phyloP scores from a whole-genome alignment of 805 yeast genomes.

The Ogataea trehaloabstinens region DNA sequence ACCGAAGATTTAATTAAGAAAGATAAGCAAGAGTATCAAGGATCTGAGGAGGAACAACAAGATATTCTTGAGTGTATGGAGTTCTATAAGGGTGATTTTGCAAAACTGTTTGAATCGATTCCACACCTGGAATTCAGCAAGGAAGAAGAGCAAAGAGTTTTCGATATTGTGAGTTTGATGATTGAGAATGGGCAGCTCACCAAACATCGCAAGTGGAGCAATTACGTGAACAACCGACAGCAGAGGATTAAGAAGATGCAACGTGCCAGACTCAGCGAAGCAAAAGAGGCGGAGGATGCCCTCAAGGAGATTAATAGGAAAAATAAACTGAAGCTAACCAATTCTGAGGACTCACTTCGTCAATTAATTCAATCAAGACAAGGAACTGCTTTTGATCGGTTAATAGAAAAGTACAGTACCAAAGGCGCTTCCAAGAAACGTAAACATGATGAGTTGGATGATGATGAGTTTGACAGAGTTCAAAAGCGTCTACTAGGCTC shows the following conservation, averaged over 20 bases:
- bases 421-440: constrained; percentile 34
- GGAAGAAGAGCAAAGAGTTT: constrained; percentile 61
- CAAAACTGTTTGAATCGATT: constrained; percentile 66
- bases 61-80: constrained; percentile 64
- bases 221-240: constrained; percentile 49
- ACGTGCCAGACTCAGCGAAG: constrained; percentile 58
- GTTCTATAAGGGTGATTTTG: constrained; percentile 58
- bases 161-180: constrained; percentile 46
- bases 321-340: constrained; percentile 30
- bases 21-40: constrained; percentile 64
- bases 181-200: constrained; percentile 35
- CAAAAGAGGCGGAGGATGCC: constrained; percentile 57
- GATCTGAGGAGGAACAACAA: constrained; percentile 51
- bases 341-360: constrained; percentile 40
- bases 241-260: constrained; percentile 46
- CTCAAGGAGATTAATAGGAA: constrained; percentile 36
- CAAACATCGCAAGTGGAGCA: constrained; percentile 32
- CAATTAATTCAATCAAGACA: constrained; percentile 50
- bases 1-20: constrained; percentile 66
- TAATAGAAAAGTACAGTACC: constrained; percentile 50
- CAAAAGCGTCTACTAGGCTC: constrained; percentile 33
- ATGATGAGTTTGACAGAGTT: constrained; percentile 48
- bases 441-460: constrained; percentile 38
- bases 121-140: constrained; percentile 69
- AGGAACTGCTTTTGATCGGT: constrained; percentile 37